Evolutionary conservation across 2,329 filamentous ascomycete species (phyloP).

Genomic region (Fusarium xyrophilum): DNA sequence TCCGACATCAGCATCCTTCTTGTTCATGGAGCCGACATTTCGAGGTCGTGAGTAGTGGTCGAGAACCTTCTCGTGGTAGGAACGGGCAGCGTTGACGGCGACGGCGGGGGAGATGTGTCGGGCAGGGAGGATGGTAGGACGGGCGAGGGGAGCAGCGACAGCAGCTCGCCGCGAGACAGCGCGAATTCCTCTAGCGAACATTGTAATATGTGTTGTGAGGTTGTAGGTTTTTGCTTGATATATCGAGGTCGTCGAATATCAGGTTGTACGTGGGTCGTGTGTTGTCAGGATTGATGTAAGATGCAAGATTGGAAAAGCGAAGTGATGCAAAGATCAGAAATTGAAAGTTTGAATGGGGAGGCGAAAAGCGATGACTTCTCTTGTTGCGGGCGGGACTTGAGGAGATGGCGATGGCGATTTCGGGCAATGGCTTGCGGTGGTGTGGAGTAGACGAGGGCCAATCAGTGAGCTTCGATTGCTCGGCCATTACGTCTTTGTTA

Average conservation of each 20-base stretch:
- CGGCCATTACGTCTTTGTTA: constrained; percentile 44
- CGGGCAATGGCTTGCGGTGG: constrained; percentile 37
- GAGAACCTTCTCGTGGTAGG: constrained; percentile 62
- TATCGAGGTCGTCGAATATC: constrained; percentile 9
- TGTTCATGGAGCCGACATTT: constrained; percentile 66
- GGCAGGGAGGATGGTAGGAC: constrained; percentile 48
- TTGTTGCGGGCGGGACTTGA: constrained; percentile 37
- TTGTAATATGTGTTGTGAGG: constrained; percentile 40
- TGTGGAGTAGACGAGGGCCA: constrained; percentile 24
- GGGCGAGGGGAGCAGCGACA: constrained; percentile 49
- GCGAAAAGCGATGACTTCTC: constrained; percentile 37
- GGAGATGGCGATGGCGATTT: constrained; percentile 45
- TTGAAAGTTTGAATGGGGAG: constrained; percentile 29
- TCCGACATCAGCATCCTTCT: constrained; percentile 82
- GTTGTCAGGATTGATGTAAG: background rate
- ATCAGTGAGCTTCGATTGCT: constrained; percentile 41
- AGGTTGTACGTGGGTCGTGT: constrained; percentile 9
- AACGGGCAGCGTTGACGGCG: constrained; percentile 52
- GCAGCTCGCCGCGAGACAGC: constrained; percentile 53
- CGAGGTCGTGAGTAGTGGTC: constrained; percentile 61
- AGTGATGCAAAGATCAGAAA: constrained; percentile 8
- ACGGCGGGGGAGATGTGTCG: constrained; percentile 53
- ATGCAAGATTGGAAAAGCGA: constrained; percentile 22
- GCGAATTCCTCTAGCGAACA: constrained; percentile 57
- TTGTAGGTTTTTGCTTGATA: background rate